A percentile compares a stretch with the other conserved stretches of the same genome.
phyloP scores from a whole-genome alignment of 164 flowering plant species.

The Berberis thunbergii region DNA sequence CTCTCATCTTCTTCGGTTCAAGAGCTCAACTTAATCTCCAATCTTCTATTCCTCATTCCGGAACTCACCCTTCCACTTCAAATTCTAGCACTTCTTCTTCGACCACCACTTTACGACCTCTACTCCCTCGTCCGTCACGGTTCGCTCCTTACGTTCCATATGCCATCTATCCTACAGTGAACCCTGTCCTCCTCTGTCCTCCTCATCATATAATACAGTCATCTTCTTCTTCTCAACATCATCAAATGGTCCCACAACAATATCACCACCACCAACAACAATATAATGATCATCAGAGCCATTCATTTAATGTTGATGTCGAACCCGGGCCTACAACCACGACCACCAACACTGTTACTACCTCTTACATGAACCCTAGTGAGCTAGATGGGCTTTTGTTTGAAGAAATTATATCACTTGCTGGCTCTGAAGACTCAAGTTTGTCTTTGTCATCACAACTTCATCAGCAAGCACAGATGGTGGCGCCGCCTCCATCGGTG shows the following conservation, averaged over 20 bases:
- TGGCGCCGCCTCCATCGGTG: too few species aligned
- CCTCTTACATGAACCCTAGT: slow-evolving; percentile 9
- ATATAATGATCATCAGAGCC: neutral
- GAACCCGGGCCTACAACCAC: slow-evolving; percentile 4
- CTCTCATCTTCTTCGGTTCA: slow-evolving; percentile 67
- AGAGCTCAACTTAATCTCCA: slow-evolving; percentile 86
- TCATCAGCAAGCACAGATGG: neutral
- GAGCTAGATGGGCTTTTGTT: neutral
- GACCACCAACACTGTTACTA: neutral
- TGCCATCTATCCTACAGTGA: slow-evolving; percentile 7
- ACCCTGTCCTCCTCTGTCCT: slow-evolving; percentile 13
- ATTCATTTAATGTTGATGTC: slow-evolving; percentile 2
- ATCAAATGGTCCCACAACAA: slow-evolving; percentile 10
- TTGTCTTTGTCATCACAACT: slow-evolving; percentile 24
- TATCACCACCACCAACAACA: neutral
- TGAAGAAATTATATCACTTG: slow-evolving; percentile 36
- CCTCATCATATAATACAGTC: neutral
- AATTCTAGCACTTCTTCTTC: slow-evolving; percentile 35
- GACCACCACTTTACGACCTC: slow-evolving; percentile 43
- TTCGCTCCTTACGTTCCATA: slow-evolving; percentile 16
- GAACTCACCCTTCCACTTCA: slow-evolving; percentile 5
- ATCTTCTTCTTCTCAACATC: neutral
- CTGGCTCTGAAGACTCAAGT: slow-evolving; percentile 33
- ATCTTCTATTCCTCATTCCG: slow-evolving; percentile 27
- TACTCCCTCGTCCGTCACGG: slow-evolving; percentile 59